These are phyloP conservation scores for Starmerella apicola DNA, from an alignment of 805 yeast species.

Conservation along the genomic window DNA sequence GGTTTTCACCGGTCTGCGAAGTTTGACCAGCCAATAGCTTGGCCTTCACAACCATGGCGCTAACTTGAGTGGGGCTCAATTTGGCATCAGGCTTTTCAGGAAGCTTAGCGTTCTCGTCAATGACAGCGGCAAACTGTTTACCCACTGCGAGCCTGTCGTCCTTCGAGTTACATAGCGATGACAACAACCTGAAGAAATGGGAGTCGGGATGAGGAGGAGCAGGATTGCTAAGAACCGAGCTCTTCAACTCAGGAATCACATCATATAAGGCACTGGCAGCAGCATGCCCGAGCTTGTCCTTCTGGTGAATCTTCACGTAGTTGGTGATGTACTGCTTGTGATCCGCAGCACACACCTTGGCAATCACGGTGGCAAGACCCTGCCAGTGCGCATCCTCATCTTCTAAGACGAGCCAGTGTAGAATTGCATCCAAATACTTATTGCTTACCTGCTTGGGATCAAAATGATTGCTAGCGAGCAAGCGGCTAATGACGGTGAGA, in stretches of 20 bases:
- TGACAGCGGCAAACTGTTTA: constrained; percentile 17
- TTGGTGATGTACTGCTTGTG: constrained; percentile 4
- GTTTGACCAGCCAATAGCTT: constrained; percentile 25
- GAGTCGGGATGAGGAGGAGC: constrained; percentile 1
- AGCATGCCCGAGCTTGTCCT: constrained; percentile 20
- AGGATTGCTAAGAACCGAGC: constrained; percentile 11
- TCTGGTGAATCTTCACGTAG: constrained; percentile 2
- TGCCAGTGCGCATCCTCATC: constrained; percentile 8
- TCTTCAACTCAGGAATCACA: constrained; percentile 16
- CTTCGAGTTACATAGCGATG: constrained; percentile 27
- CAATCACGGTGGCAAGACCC: constrained; percentile 8
- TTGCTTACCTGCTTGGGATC: neutral
- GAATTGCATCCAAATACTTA: neutral
- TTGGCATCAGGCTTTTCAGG: too few relatives aligned
- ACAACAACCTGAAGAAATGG: constrained; percentile 25
- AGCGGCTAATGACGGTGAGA: constrained; percentile 8
- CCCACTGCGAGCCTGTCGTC: constrained; percentile 24
- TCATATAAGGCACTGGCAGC: constrained; percentile 23
- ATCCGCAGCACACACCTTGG: constrained; percentile 4
- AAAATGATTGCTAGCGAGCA: constrained; percentile 8
- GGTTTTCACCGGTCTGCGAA: constrained; percentile 13
- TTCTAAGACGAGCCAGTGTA: constrained; percentile 1
- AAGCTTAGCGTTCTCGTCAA: constrained; percentile 18
- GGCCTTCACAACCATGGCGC: constrained; percentile 28
- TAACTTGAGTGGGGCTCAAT: constrained; percentile 18